Evolutionary conservation across 2,329 filamentous ascomycete species (phyloP), one percentile per base, ranked within the genome.

Genomic region (Zasmidium angulare): DNA sequence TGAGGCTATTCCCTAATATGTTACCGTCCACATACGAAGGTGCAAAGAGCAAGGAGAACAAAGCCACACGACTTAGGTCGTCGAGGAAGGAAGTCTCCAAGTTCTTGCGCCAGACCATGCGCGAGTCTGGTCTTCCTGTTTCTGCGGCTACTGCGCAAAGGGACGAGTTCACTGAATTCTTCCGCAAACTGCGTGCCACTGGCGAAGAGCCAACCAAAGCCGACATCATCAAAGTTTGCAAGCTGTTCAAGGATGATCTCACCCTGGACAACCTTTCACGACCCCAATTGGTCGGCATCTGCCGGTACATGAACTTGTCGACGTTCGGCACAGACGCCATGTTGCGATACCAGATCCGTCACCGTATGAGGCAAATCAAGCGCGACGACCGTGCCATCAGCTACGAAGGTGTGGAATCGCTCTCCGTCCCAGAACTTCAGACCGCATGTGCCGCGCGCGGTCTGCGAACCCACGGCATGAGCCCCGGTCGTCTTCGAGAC

Each of bases 341-440:
- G 89, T 87, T 99, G 53, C 90, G 95, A 56, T 99, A 99, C 79
- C 92, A 96, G 75, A 87, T 99, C 70, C 91, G 95, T 59, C 93
- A 98, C 78, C 90, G 93, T 63, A 99, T 99, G 95, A 87, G 93
- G 69, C 95, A 99, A 78, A 98, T 98, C 82, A 99, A 99, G 86
- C 89, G 93, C 64, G 95, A 99, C 72, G 95, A 99, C 78, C 88
- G 88, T 66, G 92, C 93, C 64, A 99, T 99, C 73, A 89, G 87
- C 74, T 96, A 89, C 72, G 95, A 99, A 77, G 93, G 95, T 31
- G 89, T 99, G 26, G 92, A 96, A 61, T 93, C 89, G 55, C 84
- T 99, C 54, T 96, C 92, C n/a, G 92, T 98, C 0, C 84, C 88
- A 1, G 95, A 99, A 76, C 84, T 99, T 50, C 95, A 98, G 80